A percentile compares a stretch with the other conserved stretches of the same genome.
These are phyloP conservation scores for Hanseniaspora valbyensis DNA, from an alignment of 805 yeast genomes.

Conservation along the genomic window DNA sequence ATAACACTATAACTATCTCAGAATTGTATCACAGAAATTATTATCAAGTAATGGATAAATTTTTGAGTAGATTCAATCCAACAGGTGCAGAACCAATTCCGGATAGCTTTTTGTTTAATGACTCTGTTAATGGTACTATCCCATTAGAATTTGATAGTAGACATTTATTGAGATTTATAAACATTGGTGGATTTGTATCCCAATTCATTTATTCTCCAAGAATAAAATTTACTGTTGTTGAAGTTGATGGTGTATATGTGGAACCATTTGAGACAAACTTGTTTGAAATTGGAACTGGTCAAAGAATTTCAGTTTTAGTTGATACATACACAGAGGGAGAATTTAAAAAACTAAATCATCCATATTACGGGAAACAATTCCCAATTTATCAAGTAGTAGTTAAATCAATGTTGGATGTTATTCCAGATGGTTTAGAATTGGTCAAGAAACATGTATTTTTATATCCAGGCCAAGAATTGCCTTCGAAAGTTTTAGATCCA, in stretches of 20 bases:
- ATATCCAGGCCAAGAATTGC: slow-evolving; percentile 30
- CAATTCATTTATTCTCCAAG: slow-evolving; percentile 60
- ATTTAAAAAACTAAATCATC: slow-evolving; percentile 29
- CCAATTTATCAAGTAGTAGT: slow-evolving; percentile 55
- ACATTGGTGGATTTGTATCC: slow-evolving; percentile 62
- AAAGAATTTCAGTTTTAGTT: slow-evolving; percentile 62
- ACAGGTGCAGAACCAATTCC: slow-evolving; percentile 82
- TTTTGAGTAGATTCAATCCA: slow-evolving; percentile 58
- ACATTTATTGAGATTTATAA: slow-evolving; percentile 52
- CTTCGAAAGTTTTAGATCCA: slow-evolving; percentile 21
- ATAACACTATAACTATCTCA: slow-evolving; percentile 42
- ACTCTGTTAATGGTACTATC: slow-evolving; percentile 47
- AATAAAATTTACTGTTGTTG: slow-evolving; percentile 60
- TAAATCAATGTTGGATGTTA: slow-evolving; percentile 53
- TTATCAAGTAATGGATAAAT: slow-evolving; percentile 36
- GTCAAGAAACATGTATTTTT: slow-evolving; percentile 46
- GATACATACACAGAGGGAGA: slow-evolving; percentile 36
- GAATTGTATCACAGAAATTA: slow-evolving; percentile 57
- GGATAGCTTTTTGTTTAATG: slow-evolving; percentile 53
- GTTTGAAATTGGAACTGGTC: slow-evolving; percentile 66
- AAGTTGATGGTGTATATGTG: slow-evolving; percentile 61
- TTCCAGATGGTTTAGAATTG: slow-evolving; percentile 49
- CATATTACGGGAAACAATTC: slow-evolving; percentile 24
- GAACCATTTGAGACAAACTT: slow-evolving; percentile 46
- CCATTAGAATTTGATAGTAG: slow-evolving; percentile 48